Evolutionary conservation across 768 basidiomycete species (phyloP), one percentile per base, ranked within the genome.

Genomic region (Cystobasidium tubakii): DNA sequence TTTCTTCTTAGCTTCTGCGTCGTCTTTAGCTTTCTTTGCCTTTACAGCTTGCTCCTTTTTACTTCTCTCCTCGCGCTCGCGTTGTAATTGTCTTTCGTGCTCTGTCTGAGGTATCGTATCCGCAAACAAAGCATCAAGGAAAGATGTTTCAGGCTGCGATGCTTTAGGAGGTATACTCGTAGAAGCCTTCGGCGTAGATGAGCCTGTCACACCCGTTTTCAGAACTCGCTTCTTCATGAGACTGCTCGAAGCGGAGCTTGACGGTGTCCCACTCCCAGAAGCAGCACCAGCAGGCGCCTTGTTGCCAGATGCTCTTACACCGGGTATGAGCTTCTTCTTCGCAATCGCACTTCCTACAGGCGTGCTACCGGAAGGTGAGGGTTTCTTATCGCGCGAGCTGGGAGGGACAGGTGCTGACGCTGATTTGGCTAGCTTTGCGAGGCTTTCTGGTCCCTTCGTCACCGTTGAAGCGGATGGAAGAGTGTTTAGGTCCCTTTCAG

Each of bases 21-120:
- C 46, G 15, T 53, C 69, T 36, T 71, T 31, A 21, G 34, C 33
- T 31, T 44, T 31, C 69, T 71, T 71, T 36, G 53, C 31, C n/a
- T 60, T 55, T n/a, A 25, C 55, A 27, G 31, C 55, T 62, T 71
- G 34, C 19, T 46, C 69, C 21, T 33, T 53, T 3, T 44, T 2
- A 55, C 13, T 55, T 36, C 54, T 71, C 19, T 55, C 69, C 34
- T 71, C 69, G 25, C 69, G 53, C 36, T 71, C 69, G 33, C 54
- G n/a, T n/a, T 31, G 31, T n/a, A 62, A 23, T 55, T 55, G 53
- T 36, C 43, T 55, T 31, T 71, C 69, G 29, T 71, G 69, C 33
- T 71, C 69, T 36, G 69, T 71, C 36, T 71, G 69, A 34, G 69
- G 54, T 29, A 71, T 46, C 21, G 44, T 71, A 36, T 44, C 69